phyloP scores from a whole-genome alignment of 805 yeast genomes.

The Candida insectorum region DNA sequence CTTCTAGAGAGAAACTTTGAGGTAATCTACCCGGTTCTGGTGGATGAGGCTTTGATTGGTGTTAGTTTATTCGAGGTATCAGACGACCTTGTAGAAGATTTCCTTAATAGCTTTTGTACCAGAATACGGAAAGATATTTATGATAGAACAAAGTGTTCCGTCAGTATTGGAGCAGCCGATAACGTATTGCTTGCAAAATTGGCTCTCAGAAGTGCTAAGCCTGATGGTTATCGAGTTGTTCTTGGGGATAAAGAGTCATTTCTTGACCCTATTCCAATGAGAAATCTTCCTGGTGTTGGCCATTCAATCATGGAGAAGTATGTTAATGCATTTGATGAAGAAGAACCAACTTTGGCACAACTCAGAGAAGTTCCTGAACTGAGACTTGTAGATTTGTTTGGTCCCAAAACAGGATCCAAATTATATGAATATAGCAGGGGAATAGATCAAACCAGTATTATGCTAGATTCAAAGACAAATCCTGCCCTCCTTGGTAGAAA shows the following conservation, averaged over 20 bases:
- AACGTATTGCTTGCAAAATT: conserved; percentile 78
- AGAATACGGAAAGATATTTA: conserved; percentile 41
- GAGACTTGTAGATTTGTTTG: conserved; percentile 49
- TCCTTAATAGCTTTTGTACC: conserved; percentile 18
- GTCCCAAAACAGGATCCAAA: conserved; percentile 67
- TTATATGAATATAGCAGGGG: conserved; percentile 63
- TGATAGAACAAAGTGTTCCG: conserved; percentile 53
- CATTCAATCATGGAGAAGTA: conserved; percentile 47
- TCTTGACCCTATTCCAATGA: conserved; percentile 31
- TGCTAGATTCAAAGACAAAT: conserved; percentile 46
- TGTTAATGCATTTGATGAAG: conserved; percentile 19
- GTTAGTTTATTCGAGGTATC: conserved; percentile 30
- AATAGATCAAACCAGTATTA: conserved; percentile 58
- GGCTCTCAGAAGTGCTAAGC: conserved; percentile 73
- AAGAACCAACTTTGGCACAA: conserved; percentile 33
- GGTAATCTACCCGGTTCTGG: conserved; percentile 72
- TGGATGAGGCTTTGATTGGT: conserved; percentile 88
- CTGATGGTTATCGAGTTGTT: conserved; percentile 57
- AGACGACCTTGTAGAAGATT: conserved; percentile 3
- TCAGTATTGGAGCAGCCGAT: conserved; percentile 75
- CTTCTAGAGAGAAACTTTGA: conserved; percentile 47
- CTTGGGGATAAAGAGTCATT: conserved; percentile 24
- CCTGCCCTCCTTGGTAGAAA: conserved; percentile 51
- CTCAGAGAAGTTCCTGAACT: conserved; percentile 30
- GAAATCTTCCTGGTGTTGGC: conserved; percentile 65